A percentile compares a stretch with the other conserved stretches of the same genome.
These are phyloP conservation scores for Aspergillus sp. DNA, from an alignment of 2,329 filamentous ascomycete species.

Conservation along the genomic window DNA sequence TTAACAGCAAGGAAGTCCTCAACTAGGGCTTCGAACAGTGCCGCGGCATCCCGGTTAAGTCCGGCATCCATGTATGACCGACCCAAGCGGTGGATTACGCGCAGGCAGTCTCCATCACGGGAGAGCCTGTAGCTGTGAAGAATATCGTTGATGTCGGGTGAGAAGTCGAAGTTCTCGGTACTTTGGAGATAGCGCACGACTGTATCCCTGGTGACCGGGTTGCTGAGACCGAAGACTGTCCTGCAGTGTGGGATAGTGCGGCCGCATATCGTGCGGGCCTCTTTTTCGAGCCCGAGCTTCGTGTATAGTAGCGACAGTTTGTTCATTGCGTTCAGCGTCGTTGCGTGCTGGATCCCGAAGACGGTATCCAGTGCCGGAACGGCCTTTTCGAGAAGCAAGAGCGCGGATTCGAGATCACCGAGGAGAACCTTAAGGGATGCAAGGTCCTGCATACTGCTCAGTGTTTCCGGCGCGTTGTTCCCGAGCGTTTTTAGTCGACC, in stretches of 20 bases:
- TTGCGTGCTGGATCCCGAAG: conserved; percentile 29
- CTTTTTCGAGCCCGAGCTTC: conserved; percentile 28
- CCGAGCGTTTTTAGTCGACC: conserved; percentile 30
- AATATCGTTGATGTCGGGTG: conserved; percentile 25
- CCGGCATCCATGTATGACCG: conserved; percentile 30
- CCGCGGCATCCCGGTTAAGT: conserved; percentile 28
- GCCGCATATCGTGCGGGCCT: conserved; percentile 25
- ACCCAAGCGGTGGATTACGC: conserved; percentile 29
- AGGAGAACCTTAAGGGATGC: conserved; percentile 27
- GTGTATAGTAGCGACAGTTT: conserved; percentile 30
- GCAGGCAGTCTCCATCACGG: conserved; percentile 23
- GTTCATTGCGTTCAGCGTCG: conserved; percentile 30
- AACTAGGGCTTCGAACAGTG: conserved; percentile 27
- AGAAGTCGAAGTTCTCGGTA: conserved; percentile 31
- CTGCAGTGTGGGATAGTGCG: conserved; percentile 28
- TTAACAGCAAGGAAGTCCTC: conserved; percentile 28
- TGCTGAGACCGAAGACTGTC: conserved; percentile 25
- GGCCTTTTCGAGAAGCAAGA: conserved; percentile 29
- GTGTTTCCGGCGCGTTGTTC: conserved; percentile 31
- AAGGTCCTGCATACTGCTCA: conserved; percentile 32
- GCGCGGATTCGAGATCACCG: conserved; percentile 29
- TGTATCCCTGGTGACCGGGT: conserved; percentile 24
- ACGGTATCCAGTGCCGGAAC: conserved; percentile 31
- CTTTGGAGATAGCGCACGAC: conserved; percentile 27
- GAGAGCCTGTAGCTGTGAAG: conserved; percentile 29